These are phyloP conservation scores for Babesia bovis DNA, from an alignment of 169 alveolate genomes.

Conservation along the genomic window DNA sequence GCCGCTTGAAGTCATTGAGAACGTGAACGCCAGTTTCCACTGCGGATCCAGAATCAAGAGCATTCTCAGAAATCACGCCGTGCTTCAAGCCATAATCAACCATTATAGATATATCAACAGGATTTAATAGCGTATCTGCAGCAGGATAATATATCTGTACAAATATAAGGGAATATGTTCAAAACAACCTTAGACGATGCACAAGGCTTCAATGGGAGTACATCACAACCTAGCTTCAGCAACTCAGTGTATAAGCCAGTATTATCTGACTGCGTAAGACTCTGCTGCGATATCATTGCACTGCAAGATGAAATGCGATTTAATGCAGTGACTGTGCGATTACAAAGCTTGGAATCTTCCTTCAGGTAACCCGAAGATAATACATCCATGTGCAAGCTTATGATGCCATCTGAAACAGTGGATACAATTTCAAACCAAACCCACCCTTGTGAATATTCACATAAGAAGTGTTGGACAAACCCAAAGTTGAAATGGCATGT, in stretches of 20 bases:
- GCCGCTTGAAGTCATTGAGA: slow-evolving; percentile 24
- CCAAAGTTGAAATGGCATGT: slow-evolving; percentile 7
- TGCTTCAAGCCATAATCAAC: no score
- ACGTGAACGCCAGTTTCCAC: no score
- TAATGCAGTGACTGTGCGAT: slow-evolving; percentile 21
- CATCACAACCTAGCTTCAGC: neutral
- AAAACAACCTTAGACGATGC: neutral
- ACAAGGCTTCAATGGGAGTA: slow-evolving; percentile 1
- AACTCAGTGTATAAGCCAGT: no score
- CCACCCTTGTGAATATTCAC: slow-evolving; percentile 44
- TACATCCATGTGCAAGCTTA: slow-evolving; percentile 33
- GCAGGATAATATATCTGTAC: neutral
- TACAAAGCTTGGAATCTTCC: slow-evolving; percentile 27
- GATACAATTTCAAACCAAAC: no score
- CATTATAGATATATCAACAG: no score
- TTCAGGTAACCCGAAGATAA: neutral
- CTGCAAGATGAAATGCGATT: slow-evolving; percentile 20
- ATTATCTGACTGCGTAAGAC: no score
- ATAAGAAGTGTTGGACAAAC: slow-evolving; percentile 39
- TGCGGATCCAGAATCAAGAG: no score
- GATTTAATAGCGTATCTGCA: neutral
- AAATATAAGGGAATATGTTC: no score
- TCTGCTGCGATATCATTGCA: slow-evolving; percentile 19
- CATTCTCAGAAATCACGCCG: no score
- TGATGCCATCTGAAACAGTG: slow-evolving; percentile 15